Conservation (phyloP, 2,329 filamentous ascomycete genomes). For the Ophiostoma himal-ulmi region DNA sequence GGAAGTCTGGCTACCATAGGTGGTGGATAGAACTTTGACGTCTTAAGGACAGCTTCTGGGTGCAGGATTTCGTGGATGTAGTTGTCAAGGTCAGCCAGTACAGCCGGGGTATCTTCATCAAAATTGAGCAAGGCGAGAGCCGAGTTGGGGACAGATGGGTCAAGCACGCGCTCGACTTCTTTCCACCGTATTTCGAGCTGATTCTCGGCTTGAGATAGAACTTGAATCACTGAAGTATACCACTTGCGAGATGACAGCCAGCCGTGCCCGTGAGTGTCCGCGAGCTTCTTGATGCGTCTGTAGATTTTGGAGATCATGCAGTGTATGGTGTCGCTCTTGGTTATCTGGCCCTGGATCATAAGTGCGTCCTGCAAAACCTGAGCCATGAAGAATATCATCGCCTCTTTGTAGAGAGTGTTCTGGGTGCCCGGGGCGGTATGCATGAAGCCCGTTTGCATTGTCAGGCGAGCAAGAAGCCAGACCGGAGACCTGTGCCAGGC, state of each 20-base stretch:
- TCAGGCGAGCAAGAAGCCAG: conserved; percentile 24
- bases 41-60: neutral
- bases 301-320: conserved; percentile 42
- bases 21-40: neutral
- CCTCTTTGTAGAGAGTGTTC: conserved; percentile 42
- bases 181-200: neutral
- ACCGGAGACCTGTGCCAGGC: conserved; percentile 25
- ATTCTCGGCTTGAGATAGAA: conserved; percentile 31
- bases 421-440: neutral
- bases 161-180: neutral
- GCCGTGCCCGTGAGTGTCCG: neutral
- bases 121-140: neutral
- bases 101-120: neutral
- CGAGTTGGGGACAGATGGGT: neutral
- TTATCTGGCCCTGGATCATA: neutral
- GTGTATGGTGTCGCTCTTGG: conserved; percentile 31
- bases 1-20: neutral
- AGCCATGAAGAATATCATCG: conserved; percentile 44
- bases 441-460: conserved; percentile 21
- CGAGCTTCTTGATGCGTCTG: conserved; percentile 11
- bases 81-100: neutral
- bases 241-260: neutral
- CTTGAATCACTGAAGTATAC: neutral
- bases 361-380: conserved; percentile 30
- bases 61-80: neutral